Conservation (phyloP, 2,329 filamentous ascomycete genomes). For the Ophiobolus disseminans region DNA sequence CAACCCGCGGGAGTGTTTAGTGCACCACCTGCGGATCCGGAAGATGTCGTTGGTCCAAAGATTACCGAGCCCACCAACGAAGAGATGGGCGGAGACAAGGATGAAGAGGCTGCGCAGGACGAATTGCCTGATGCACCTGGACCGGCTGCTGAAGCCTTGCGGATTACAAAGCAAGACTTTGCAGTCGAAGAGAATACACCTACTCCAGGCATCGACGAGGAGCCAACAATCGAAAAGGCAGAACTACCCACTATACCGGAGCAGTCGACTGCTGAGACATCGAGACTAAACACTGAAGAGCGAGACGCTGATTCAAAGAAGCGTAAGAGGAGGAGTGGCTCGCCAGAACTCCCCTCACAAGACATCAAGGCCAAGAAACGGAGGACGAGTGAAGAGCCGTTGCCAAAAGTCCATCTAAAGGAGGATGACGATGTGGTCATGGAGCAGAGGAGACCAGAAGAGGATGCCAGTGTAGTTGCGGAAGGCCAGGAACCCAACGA, state of each 20-base stretch:
- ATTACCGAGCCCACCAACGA: constrained; percentile 26
- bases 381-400: constrained; percentile 46
- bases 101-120: constrained; percentile 8
- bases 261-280: constrained; percentile 38
- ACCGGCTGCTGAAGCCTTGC: constrained; percentile 32
- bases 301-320: constrained; percentile 49
- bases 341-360: constrained; percentile 44
- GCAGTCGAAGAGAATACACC: constrained; percentile 20
- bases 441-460: constrained; percentile 34
- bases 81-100: constrained; percentile 12
- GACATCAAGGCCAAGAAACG: constrained; percentile 54
- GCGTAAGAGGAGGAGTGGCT: constrained; percentile 51
- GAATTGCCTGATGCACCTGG: constrained; percentile 28
- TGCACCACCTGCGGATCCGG: constrained; percentile 22
- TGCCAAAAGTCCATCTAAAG: constrained; percentile 35
- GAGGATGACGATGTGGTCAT: constrained; percentile 43
- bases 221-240: constrained; percentile 42
- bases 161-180: constrained; percentile 11
- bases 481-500: constrained; percentile 8
- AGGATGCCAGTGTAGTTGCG: constrained; percentile 17
- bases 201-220: constrained; percentile 32
- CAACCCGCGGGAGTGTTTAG: constrained; percentile 21
- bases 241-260: constrained; percentile 36
- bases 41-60: constrained; percentile 25
- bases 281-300: constrained; percentile 46